Conservation (phyloP, 2,329 filamentous ascomycete genomes). For the Gnomoniopsis smithogilvyi region DNA sequence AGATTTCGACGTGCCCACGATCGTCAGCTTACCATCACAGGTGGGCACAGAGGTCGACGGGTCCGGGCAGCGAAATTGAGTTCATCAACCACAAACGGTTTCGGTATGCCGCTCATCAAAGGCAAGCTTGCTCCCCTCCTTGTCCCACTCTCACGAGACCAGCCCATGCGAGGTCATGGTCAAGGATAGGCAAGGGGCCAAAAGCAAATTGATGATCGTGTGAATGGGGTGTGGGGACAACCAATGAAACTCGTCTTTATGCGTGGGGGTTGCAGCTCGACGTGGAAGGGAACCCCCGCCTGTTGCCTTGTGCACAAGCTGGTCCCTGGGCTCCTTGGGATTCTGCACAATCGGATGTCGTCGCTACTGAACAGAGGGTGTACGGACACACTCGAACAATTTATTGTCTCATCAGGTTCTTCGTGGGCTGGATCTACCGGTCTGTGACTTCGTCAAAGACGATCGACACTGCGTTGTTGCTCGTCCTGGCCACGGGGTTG, state of each 20-base stretch:
- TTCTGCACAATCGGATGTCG: neutral
- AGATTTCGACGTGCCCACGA: neutral
- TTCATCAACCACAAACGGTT: neutral
- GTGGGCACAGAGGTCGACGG: neutral
- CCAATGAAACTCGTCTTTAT: neutral
- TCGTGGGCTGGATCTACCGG: neutral
- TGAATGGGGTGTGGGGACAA: neutral
- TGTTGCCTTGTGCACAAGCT: neutral
- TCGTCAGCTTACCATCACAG: neutral
- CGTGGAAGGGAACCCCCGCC: neutral
- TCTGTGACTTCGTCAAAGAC: neutral
- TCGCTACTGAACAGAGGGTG: neutral
- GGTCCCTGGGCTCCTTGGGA: neutral
- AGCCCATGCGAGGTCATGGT: neutral
- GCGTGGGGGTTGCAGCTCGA: neutral
- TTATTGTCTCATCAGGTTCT: neutral
- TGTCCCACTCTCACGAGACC: conserved; percentile 4
- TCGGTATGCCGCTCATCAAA: neutral
- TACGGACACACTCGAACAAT: neutral
- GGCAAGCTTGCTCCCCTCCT: neutral
- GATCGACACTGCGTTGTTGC: neutral
- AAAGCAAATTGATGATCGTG: neutral
- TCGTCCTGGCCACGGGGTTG: neutral
- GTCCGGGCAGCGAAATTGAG: neutral
- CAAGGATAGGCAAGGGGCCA: neutral